phyloP scores from a whole-genome alignment of 345 rosid genomes.

The Eutrema yunnanense region DNA sequence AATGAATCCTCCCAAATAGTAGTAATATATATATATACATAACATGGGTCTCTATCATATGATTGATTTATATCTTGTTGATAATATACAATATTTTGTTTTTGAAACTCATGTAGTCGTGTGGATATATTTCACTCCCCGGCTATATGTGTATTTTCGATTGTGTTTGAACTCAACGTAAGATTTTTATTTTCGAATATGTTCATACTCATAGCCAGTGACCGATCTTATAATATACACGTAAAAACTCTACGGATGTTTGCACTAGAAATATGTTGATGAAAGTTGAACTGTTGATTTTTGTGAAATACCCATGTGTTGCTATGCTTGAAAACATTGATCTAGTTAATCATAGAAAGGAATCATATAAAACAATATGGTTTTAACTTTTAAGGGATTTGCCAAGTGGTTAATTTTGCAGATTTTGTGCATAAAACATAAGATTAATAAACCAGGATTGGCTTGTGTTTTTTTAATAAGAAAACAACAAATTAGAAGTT shows the following conservation, averaged over 20 bases:
- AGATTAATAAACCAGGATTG: too few relatives aligned
- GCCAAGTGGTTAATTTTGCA: too few relatives aligned
- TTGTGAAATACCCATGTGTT: background rate
- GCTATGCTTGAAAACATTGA: background rate
- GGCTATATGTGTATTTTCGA: background rate
- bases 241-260: background rate
- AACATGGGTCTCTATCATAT: constrained; percentile 20
- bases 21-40: background rate
- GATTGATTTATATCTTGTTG: background rate
- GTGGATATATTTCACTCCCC: background rate
- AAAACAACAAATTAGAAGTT: too few relatives aligned
- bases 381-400: too few relatives aligned
- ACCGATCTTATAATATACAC: background rate
- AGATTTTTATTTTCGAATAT: background rate
- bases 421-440: too few relatives aligned
- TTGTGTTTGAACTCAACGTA: background rate
- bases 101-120: background rate
- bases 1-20: background rate
- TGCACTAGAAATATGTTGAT: background rate
- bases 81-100: background rate
- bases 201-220: background rate
- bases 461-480: too few relatives aligned
- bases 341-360: too few relatives aligned
- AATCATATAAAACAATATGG: too few relatives aligned
- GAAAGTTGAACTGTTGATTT: background rate